Evolutionary conservation across 2,329 filamentous ascomycete genomes (phyloP), one percentile per base, ranked within the genome.

Genomic region (Beauveria sp.): DNA sequence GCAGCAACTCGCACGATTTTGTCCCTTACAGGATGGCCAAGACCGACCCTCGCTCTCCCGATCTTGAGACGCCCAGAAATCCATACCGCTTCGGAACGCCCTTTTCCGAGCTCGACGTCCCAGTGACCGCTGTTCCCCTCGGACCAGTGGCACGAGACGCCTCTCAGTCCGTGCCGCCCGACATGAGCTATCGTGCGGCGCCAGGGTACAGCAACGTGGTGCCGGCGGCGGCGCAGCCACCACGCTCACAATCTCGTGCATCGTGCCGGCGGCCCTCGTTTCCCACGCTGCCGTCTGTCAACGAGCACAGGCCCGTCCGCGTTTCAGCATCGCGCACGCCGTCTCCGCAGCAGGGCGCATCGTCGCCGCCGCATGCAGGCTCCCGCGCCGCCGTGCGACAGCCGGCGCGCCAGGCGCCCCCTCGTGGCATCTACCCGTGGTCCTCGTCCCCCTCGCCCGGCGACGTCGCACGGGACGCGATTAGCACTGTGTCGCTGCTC

Each of bases 111-210:
- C 88, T 93, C 81, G 93, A 97, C 71, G 86, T 93, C 14, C 93
- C 93, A 0, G 77, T 96, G 63, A 95, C 90, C 1, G 83, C 87
- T 3, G 79, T 93, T 49, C 84, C 85, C 1, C 68, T 86, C 18
- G 90, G 88, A 0, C 90, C 90, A 7, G 80, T 96, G 38, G 81
- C 88, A 50, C 88, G 93, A 56, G 88, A 95, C 69, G 79, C 81
- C 52, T 96, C 91, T 28, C 91, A 96, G 73, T 97, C 93, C 5
- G 93, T 97, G 0, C 93, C 93, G 49, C 93, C 93, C 7, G 87
- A 96, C 75, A 96, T 97, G 92, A 87, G 86, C 71, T 96, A 89
- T 78, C 78, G 51, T 52, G 40, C 51, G 22, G n/a, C 58, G 6
- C 18, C 50, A 34, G 40, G 24, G 30, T 47, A 69, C 72, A 63